These are phyloP conservation scores for Trametopsis cervina DNA, from an alignment of 768 basidiomycete genomes.

Conservation along the genomic window DNA sequence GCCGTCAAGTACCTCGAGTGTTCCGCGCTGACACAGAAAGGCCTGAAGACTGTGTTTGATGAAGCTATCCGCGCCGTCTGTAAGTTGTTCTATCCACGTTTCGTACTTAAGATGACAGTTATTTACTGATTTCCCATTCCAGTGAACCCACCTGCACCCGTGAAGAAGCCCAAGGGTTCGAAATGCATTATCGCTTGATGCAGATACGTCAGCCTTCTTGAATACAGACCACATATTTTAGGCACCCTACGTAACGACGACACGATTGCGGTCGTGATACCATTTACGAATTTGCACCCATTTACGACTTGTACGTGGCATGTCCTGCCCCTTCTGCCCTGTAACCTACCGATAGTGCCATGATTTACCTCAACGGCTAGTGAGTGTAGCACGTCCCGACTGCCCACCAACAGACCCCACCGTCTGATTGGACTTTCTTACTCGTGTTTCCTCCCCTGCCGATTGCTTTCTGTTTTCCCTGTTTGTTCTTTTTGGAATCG, in stretches of 20 bases:
- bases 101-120: not conserved
- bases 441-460: not conserved
- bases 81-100: conserved; percentile 37
- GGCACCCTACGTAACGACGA: conserved; percentile 3
- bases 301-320: conserved; percentile 53
- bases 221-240: not conserved
- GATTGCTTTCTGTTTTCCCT: not conserved
- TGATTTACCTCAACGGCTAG: not conserved
- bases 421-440: not conserved
- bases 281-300: conserved; percentile 66
- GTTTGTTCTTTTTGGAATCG: not conserved
- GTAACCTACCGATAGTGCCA: conserved; percentile 1
- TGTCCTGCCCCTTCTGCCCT: not conserved
- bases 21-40: conserved; percentile 95
- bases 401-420: not conserved
- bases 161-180: conserved; percentile 45
- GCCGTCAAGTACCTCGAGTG: conserved; percentile 97
- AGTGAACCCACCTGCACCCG: conserved; percentile 74
- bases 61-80: conserved; percentile 96
- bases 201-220: conserved; percentile 22
- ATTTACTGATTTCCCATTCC: conserved; percentile 1
- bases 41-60: conserved; percentile 97
- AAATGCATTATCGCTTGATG: conserved; percentile 71
- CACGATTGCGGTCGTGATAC: conserved; percentile 30
- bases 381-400: not conserved